A percentile compares a stretch with the other conserved stretches of the same genome.
Evolutionary conservation across 768 basidiomycete genomes (phyloP).

Genomic region (Amanita brunnescens): DNA sequence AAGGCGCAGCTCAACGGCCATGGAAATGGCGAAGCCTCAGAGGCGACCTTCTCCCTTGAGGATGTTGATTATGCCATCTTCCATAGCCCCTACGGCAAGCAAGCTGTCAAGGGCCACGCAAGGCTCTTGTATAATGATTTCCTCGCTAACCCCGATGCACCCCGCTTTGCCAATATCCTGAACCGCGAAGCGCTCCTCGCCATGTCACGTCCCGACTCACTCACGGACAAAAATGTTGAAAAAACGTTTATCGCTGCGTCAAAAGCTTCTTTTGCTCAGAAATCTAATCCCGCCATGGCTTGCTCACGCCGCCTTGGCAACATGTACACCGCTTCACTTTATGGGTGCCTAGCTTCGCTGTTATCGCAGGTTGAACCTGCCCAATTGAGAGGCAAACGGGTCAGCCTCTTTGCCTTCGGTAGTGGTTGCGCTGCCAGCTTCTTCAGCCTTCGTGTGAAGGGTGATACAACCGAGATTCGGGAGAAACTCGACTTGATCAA

Average conservation of each 20-base stretch:
- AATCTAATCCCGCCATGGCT: slow-evolving; percentile 76
- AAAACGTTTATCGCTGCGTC: slow-evolving; percentile 85
- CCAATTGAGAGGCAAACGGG: slow-evolving; percentile 70
- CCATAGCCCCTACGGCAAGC: slow-evolving; percentile 98
- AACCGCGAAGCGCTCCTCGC: slow-evolving; percentile 63
- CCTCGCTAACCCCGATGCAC: slow-evolving; percentile 59
- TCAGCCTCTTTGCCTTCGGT: slow-evolving; percentile 95
- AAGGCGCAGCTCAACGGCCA: slow-evolving; percentile 28
- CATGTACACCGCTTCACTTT: slow-evolving; percentile 97
- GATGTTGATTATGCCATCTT: slow-evolving; percentile 90
- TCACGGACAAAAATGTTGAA: slow-evolving; percentile 92
- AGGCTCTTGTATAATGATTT: slow-evolving; percentile 93
- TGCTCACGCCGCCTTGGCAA: slow-evolving; percentile 90
- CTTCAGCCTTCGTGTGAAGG: slow-evolving; percentile 83
- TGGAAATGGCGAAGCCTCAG: slow-evolving; percentile 31
- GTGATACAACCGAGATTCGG: slow-evolving; percentile 75
- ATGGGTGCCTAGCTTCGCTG: slow-evolving; percentile 87
- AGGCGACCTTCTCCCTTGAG: slow-evolving; percentile 59
- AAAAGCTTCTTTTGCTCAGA: slow-evolving; percentile 63
- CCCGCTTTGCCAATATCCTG: slow-evolving; percentile 63
- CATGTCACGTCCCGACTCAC: slow-evolving; percentile 59
- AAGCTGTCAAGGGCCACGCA: slow-evolving; percentile 94
- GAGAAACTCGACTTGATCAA: slow-evolving; percentile 74
- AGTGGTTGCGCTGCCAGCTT: slow-evolving; percentile 92
- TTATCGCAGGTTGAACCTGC: slow-evolving; percentile 64